Conservation (phyloP, 345 rosid genomes). For the Euphorbia peplus region DNA sequence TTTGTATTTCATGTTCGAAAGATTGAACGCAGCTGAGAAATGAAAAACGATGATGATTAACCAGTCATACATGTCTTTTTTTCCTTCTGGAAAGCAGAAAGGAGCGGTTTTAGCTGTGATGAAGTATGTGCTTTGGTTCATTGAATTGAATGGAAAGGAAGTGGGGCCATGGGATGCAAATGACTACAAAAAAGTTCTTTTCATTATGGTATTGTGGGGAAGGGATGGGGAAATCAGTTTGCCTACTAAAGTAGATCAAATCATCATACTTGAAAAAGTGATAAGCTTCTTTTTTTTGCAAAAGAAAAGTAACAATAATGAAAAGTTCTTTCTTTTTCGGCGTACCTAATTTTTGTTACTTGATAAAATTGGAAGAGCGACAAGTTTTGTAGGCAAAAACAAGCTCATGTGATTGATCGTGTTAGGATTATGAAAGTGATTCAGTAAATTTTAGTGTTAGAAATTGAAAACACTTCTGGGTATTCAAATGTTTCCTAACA, state of each 20-base stretch:
- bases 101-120: not conserved
- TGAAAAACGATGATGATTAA: not conserved
- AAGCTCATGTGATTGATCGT: too few species aligned
- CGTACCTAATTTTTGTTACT: not conserved
- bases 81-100: not conserved
- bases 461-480: too few species aligned
- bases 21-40: not conserved
- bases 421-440: too few species aligned
- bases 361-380: not conserved
- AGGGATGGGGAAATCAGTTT: conserved; percentile 3
- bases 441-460: too few species aligned
- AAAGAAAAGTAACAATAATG: not conserved
- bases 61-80: not conserved
- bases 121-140: not conserved
- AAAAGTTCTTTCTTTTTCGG: not conserved
- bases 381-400: not conserved
- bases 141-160: not conserved
- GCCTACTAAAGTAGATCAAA: not conserved
- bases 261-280: not conserved
- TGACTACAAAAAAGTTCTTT: not conserved
- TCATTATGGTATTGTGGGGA: not conserved
- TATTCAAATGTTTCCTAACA: too few species aligned
- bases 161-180: not conserved
- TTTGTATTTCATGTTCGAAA: not conserved
- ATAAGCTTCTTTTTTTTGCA: not conserved